These are phyloP conservation scores for Yamadazyma kanchanaburiensis DNA, from an alignment of 1,139 yeast genomes.

Conservation along the genomic window DNA sequence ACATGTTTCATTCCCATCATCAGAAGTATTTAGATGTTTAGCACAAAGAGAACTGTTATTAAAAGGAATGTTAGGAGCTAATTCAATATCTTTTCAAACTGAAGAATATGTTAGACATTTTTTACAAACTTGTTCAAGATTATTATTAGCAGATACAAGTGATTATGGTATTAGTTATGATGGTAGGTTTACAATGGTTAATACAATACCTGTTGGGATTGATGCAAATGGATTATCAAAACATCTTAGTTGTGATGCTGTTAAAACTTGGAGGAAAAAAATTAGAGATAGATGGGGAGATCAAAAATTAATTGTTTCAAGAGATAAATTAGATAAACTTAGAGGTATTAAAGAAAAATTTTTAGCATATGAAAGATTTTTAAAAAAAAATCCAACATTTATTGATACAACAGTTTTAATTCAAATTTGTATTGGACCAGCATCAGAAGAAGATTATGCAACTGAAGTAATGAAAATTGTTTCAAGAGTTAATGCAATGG, in stretches of 20 bases:
- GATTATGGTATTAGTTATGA: conserved; percentile 70
- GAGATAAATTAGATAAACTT: conserved; percentile 85
- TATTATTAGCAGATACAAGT: conserved; percentile 78
- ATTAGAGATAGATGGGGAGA: conserved; percentile 77
- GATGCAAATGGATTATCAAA: conserved; percentile 63
- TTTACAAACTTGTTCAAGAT: conserved; percentile 81
- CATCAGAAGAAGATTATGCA: conserved; percentile 58
- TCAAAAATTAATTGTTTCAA: conserved; percentile 70
- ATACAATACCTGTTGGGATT: conserved; percentile 81
- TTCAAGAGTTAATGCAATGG: conserved; percentile 76
- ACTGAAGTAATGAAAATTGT: conserved; percentile 74
- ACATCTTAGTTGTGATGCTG: conserved; percentile 48
- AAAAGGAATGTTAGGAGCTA: conserved; percentile 86
- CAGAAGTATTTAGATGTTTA: conserved; percentile 91
- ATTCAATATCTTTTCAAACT: conserved; percentile 85
- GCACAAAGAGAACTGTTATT: conserved; percentile 80
- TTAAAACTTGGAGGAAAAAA: conserved; percentile 63
- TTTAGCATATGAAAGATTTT: conserved; percentile 79
- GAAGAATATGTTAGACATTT: conserved; percentile 93
- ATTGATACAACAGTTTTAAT: conserved; percentile 70
- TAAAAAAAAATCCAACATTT: conserved; percentile 67
- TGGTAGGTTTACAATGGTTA: conserved; percentile 64
- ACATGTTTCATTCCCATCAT: conserved; percentile 93
- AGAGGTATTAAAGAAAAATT: conserved; percentile 88
- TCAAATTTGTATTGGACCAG: conserved; percentile 62